Evolutionary conservation across 2,329 filamentous ascomycete genomes (phyloP), one percentile per base, ranked within the genome.

Genomic region (Pseudocercospora eumusae): DNA sequence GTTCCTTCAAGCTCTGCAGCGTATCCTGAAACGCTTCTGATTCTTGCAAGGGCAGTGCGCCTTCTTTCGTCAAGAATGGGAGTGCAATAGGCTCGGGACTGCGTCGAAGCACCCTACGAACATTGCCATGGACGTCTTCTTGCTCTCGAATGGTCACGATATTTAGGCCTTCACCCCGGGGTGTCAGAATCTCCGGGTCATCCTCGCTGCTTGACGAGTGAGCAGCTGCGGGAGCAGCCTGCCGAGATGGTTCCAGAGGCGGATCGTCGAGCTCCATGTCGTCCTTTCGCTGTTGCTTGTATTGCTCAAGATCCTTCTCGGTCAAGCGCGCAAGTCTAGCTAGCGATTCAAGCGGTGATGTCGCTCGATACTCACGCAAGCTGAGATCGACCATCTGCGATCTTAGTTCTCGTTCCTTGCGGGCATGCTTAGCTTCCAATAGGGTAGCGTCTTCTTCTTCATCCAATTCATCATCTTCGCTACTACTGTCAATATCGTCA

Each of bases 401-500:
- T 64, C 79, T 77, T 5, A 82, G 72, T 54, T 74, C 72, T 11
- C 79, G 71, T 65, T 79, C 80, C 61, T 80, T 75, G 9, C 76
- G 73, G 47, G 79, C 78, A 63, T 80, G 81, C 54, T 79, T 81
- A 4, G 76, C 77, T 68, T 81, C 78, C 20, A 77, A 76, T 31
- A 79, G 75, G 8, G 78, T 78, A 57, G 79, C 77, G 57, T 81
- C 79, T 64, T 81, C 78, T 61, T 82, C 79, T 10, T 79, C 71
- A 64, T 81, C 79, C 57, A 80, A 72, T 54, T 79, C 79, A 56
- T 82, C 80, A 20, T 82, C 80, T 45, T 76, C 75, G 21, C 79
- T 80, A 56, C 78, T 79, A 6, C 69, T 70, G 8, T 61, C 64
- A 13, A 70, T 60, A 5, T 64, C 61, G 33, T 73, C 70, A 52